Evolutionary conservation across 805 yeast species (phyloP), one percentile per base, ranked within the genome.

Genomic region (Diddensiella caesifluorescens): DNA sequence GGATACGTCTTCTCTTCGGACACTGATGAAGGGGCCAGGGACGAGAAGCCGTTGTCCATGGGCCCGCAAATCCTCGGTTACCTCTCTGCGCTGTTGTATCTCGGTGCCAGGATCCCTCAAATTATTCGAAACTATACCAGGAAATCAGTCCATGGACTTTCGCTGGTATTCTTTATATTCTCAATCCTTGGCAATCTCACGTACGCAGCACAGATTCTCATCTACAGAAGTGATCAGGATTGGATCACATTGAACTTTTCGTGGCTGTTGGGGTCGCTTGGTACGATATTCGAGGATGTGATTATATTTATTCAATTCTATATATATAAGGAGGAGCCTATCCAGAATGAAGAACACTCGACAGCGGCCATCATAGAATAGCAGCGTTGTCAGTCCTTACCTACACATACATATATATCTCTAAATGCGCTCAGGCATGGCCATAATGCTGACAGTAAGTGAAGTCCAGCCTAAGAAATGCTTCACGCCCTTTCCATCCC

Each of bases 381-480:
- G 42, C 9, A n/a, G n/a, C n/a, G n/a, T n/a, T n/a, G n/a, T n/a
- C n/a, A n/a, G n/a, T n/a, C n/a, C 20, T 16, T 9, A 15, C 18
- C 22, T 18, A 22, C 13, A 16, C 19, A 35, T 35, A 19, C 22
- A 42, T 12, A 18, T n/a, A 21, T 38, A 37, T 32, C 26, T 5
- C 18, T 45, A 23, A 23, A 60, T 37, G 27, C 38, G 48, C 44
- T 74, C 80, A 1, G 92, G 90, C 92, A 84, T 81, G 42, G 74
- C 73, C 90, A 92, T 83, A 56, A 92, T 84, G 48, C 77, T 69
- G 4, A 84, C 76, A 9, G 84, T 83, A 45, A 87, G 64, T 1
- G 95, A 79, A 1, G 97, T 80, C 98, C 98, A 92, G 1, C 98
- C 98, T 31, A 86, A 69, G 64, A 92, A 92, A 58, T 86, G 90